phyloP scores from a whole-genome alignment of 257 asterid genomes.

The Osmanthus fragrans region DNA sequence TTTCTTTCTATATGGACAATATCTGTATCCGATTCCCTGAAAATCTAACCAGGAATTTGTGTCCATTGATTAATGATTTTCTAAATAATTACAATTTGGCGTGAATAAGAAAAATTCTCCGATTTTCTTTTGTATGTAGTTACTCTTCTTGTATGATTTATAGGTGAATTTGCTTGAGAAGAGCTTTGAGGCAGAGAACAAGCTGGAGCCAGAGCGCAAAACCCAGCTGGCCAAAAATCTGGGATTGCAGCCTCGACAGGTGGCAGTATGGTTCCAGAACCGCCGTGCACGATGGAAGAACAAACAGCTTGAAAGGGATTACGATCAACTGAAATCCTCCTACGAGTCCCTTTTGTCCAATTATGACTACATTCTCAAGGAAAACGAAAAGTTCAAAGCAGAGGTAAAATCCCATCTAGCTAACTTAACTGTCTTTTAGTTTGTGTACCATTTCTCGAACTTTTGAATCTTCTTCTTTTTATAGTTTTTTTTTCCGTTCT shows the following conservation, averaged over 20 bases:
- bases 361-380: constrained; percentile 71
- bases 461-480: neutral
- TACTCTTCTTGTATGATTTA: neutral
- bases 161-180: constrained; percentile 94
- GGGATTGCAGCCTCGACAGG: constrained; percentile 96
- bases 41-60: neutral
- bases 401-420: constrained; percentile 54
- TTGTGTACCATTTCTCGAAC: neutral
- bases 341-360: constrained; percentile 73
- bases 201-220: constrained; percentile 97
- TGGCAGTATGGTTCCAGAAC: constrained; percentile 99
- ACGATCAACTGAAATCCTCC: constrained; percentile 80
- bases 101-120: neutral
- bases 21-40: neutral
- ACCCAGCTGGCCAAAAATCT: constrained; percentile 86
- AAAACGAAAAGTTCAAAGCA: constrained; percentile 77
- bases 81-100: neutral
- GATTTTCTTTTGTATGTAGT: neutral
- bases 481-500: neutral
- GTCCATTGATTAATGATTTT: neutral
- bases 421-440: neutral
- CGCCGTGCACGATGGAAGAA: constrained; percentile 99
- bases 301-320: constrained; percentile 91
- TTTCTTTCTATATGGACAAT: neutral
- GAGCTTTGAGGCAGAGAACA: constrained; percentile 94